Conservation (phyloP, 257 asterid species). For the Ilex asprella region DNA sequence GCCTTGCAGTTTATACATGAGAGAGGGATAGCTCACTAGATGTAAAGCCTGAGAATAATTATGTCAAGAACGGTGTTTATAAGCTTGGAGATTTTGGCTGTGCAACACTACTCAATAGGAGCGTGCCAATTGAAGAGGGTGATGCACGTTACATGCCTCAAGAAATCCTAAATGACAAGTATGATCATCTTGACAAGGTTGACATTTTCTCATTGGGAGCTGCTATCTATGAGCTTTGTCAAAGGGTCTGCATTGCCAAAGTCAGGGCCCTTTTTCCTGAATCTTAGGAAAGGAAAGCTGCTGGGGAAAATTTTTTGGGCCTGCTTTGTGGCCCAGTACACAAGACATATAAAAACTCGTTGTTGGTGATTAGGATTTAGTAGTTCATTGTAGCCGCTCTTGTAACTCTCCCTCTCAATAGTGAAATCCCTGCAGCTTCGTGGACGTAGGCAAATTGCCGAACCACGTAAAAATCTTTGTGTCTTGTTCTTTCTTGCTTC, state of each 20-base stretch:
- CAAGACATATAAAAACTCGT: too few relatives aligned
- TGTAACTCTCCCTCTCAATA: too few relatives aligned
- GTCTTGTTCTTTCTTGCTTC: too few relatives aligned
- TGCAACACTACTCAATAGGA: constrained; percentile 67
- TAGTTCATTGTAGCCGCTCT: too few relatives aligned
- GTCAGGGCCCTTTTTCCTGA: constrained; percentile 65
- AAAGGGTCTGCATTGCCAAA: constrained; percentile 70
- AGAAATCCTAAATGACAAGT: constrained; percentile 83
- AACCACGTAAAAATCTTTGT: too few relatives aligned
- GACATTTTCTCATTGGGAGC: constrained; percentile 92
- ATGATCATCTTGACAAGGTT: constrained; percentile 78
- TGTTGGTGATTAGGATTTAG: too few relatives aligned
- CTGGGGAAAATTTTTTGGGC: too few relatives aligned
- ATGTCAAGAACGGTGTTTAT: constrained; percentile 71
- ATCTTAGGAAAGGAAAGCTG: constrained; percentile 73
- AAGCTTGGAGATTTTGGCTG: constrained; percentile 98
- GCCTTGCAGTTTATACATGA: constrained; percentile 76
- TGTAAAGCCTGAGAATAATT: constrained; percentile 88
- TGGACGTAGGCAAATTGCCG: too few relatives aligned
- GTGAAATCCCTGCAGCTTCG: too few relatives aligned
- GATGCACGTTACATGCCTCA: constrained; percentile 99
- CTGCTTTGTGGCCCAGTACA: too few relatives aligned
- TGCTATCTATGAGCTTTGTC: constrained; percentile 69
- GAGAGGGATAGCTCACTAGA: constrained; percentile 81
- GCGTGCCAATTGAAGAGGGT: constrained; percentile 92